Base-by-base conservation (phyloP, 768 basidiomycete genomes). In the Pisolithus albus region DNA sequence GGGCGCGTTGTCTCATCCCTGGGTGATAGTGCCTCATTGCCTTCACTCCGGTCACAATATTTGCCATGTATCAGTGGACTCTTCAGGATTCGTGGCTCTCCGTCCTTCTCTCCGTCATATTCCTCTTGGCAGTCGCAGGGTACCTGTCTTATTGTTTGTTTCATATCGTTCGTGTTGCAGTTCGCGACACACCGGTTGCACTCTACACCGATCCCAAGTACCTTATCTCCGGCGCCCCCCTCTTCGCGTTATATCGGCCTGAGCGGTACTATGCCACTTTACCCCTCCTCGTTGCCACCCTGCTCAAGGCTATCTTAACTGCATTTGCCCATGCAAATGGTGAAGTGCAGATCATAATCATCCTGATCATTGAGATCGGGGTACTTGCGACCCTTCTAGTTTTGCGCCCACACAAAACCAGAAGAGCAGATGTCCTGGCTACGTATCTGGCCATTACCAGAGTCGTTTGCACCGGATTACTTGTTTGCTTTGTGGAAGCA, bases 1-100 rank as follows among this genome's bases (percentile, higher is more conserved):
- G 21, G 52, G 46, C 46, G 18, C 38, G 7, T 34, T 6, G 43
- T 59, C 10, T 56, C 24, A 37, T 30, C 30, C 10, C 9, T 48
- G 11, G 30, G 15, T 34, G 49, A 13, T 54, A 86, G 84, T 80
- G 75, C 15, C 66, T 92, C n/a, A 66, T 89, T 42, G 69, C 75
- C 23, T 72, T 82, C 57, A 72, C 80, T 46, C 94, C 94, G 8
- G 70, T 92, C 52, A 67, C 82, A 55, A 79, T 87, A 55, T 90
- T 96, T 58, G 74, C 81, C 7, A 79, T 96, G 61, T 92, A 86
- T 66, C 93, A 97, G 66, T 97, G 93, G 90, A 89, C 88, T 0
- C 73, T 93, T 55, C 72, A 80, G 52, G 92, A 97, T 67, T 93
- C 92, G 0, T 92, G 90, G 85, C 75, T 95, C 2, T 79, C 92